phyloP scores from a whole-genome alignment of 2,329 filamentous ascomycete species.

The Proliferodiscus dingleyae region DNA sequence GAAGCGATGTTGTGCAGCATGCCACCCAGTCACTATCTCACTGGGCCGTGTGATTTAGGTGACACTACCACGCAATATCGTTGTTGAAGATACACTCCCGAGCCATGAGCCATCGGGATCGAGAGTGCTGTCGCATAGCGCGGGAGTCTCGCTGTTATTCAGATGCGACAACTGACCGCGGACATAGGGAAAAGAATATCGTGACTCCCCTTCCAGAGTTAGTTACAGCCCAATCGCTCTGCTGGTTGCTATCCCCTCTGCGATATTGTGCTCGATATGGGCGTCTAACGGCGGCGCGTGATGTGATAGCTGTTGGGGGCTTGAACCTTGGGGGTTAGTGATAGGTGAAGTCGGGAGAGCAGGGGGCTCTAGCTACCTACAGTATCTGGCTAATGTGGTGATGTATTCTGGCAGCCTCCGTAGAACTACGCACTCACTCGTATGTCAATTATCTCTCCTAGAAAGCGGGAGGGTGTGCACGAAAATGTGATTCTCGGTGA shows the following conservation, averaged over 20 bases:
- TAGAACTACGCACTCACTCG: no score
- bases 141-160: not conserved
- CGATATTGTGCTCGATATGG: not conserved
- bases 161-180: not conserved
- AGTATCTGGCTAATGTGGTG: no score
- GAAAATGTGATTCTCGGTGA: no score
- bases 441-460: no score
- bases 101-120: not conserved
- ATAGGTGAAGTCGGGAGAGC: not conserved
- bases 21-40: no score
- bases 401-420: no score
- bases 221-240: not conserved
- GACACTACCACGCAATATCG: not conserved
- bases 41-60: not conserved
- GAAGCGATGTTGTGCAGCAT: slow-evolving; percentile 7
- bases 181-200: not conserved
- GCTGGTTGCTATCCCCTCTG: not conserved
- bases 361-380: no score
- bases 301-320: not conserved
- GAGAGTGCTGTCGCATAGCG: not conserved
- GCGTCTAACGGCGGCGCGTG: not conserved
- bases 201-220: not conserved
- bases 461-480: no score
- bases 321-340: not conserved
- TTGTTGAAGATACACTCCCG: not conserved